Evolutionary conservation across 176 grass and related monocot species (phyloP), one percentile per base, ranked within the genome.

Genomic region (Melocanna baccifera): DNA sequence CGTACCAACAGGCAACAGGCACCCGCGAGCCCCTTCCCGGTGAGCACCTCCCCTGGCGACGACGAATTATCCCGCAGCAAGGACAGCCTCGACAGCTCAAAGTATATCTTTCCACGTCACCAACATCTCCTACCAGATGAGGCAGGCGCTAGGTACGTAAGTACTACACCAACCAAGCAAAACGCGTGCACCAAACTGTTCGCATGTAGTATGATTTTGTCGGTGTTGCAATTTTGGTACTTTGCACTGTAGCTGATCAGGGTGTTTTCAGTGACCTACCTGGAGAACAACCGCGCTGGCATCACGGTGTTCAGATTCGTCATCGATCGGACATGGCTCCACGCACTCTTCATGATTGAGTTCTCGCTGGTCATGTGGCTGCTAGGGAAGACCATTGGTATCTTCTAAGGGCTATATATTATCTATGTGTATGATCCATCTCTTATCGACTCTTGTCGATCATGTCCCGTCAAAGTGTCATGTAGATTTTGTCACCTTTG

Each of bases 301-400:
- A 98, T 98, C 83, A 93, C 87, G 9, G 81, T 94, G 62, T 98
- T 92, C 20, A 91, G 96, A 34, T 98, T 98, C 73, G 81, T 93
- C 36, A 84, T 98, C 15, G 96, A 98, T 65, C 64, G 96, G 66
- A 87, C 89, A 28, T 98, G 96, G 96, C 96, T 98, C 30, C 93
- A 93, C 14, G 90, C 91, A 1, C 78, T 98, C 20, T 98, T 98
- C 78, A 92, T 90, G 96, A 88, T 98, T 52, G 89, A 95, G 73
- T 94, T 91, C 81, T 92, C 89, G 52, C 87, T 98, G 0, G 87
- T 96, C n/a, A 90, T 86, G 89, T 98, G 96, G 96, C 89, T 98
- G 47, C 86, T 96, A 7, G 93, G 91, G 46, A 98, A 98, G 88
- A 98, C 93, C 53, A 82, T 98, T 16, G 92, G 92, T 18, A 90